Evolutionary conservation across 306 rosid genomes (phyloP).

Genomic region (Vicia sativa): DNA sequence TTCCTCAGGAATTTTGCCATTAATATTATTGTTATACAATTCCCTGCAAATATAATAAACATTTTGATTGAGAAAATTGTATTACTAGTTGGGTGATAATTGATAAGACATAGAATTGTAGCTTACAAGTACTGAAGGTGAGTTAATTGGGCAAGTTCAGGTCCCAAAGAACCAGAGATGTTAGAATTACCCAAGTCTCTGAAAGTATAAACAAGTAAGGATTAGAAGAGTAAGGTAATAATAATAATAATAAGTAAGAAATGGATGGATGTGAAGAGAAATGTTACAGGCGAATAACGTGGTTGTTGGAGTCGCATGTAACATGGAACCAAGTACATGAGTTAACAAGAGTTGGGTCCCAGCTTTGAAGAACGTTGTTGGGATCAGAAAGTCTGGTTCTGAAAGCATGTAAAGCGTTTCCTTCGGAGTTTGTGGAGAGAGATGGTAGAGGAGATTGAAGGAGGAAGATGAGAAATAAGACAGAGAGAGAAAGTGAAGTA

Average conservation of each 20-base stretch:
- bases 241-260: neutral
- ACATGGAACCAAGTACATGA: constrained; percentile 99
- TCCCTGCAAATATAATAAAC: constrained; percentile 56
- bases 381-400: constrained; percentile 76
- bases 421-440: constrained; percentile 51
- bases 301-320: constrained; percentile 75
- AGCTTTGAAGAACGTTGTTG: constrained; percentile 85
- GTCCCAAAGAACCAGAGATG: constrained; percentile 85
- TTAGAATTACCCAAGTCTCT: constrained; percentile 96
- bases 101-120: constrained; percentile 10
- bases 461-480: constrained; percentile 36
- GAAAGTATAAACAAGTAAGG: constrained; percentile 40
- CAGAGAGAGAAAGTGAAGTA: constrained; percentile 32
- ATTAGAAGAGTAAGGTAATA: neutral
- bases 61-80: neutral
- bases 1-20: constrained; percentile 66
- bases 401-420: constrained; percentile 84
- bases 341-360: constrained; percentile 99
- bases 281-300: constrained; percentile 82
- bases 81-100: neutral
- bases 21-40: constrained; percentile 71
- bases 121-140: constrained; percentile 83
- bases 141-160: constrained; percentile 79
- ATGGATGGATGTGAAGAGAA: neutral
- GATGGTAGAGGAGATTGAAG: constrained; percentile 39